A percentile compares a stretch with the other conserved stretches of the same genome.
These are phyloP conservation scores for Agrocybe pediades DNA, from an alignment of 768 basidiomycete species.

Conservation along the genomic window DNA sequence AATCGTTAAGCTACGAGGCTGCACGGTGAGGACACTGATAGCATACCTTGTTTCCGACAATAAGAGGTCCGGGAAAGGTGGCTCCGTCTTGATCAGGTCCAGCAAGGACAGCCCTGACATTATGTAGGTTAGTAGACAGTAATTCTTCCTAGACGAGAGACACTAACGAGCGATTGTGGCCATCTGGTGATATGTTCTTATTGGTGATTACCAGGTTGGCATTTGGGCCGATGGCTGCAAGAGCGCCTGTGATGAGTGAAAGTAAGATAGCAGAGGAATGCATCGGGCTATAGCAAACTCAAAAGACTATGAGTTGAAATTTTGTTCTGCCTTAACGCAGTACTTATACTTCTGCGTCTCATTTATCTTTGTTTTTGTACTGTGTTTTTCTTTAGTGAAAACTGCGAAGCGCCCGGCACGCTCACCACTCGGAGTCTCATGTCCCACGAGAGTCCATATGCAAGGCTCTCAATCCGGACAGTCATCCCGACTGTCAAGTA, in stretches of 20 bases:
- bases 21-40: no score
- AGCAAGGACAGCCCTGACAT: constrained; percentile 11
- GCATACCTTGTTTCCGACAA: constrained; percentile 18
- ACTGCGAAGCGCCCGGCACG: neutral
- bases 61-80: constrained; percentile 22
- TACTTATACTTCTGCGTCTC: neutral
- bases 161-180: constrained; percentile 2
- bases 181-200: constrained; percentile 5
- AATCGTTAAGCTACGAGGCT: no score
- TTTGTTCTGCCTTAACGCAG: neutral
- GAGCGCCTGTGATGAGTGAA: neutral
- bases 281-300: neutral
- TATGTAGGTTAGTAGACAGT: neutral
- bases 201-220: constrained; percentile 1
- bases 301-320: neutral
- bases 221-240: neutral
- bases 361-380: neutral
- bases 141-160: neutral
- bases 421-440: neutral
- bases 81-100: constrained; percentile 6
- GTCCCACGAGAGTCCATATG: neutral
- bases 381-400: neutral
- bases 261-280: neutral
- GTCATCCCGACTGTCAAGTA: no score
- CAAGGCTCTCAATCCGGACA: neutral